Evolutionary conservation across 805 yeast genomes (phyloP), one percentile per base, ranked within the genome.

Genomic region (Wickerhamiella vanderwaltii): DNA sequence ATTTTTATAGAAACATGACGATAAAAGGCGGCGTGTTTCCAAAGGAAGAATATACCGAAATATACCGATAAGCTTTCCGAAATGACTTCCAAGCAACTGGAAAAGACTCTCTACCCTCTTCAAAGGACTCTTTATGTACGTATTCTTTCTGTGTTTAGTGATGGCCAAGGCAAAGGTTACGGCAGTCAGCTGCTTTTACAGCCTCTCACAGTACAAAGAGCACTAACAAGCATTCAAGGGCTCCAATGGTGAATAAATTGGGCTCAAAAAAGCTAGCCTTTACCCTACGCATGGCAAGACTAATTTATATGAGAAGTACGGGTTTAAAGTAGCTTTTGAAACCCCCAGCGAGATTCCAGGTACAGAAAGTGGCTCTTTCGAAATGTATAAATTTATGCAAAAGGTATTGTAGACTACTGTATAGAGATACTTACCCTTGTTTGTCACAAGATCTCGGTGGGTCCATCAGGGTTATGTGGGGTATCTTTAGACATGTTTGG

Each of bases 261-360:
- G 34, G 6, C 40, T 33, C 6, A 20, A 28, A 20, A 37, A 37
- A 22, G 33, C 18, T 9, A 37, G 40, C 20, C 28, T 37, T n/a
- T 29, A 29, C n/a, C 40, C 40, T 5, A 37, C 40, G 15, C 29
- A 29, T 25, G 40, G 40, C 13, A 37, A 37, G 7, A 34, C 28
- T 15, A 2, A 22, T 12, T 37, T 37, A 11, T 23, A 23, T 11
- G 26, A 23, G 26, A 23, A 23, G 11, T 23, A 23, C 11, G 26
- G 26, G 7, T 23, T 23, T 11, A 23, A 23, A 7, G 26, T 23
- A 7, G 26, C 11, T 23, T n/a, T n/a, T n/a, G n/a, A n/a, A n/a
- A n/a, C n/a, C n/a, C n/a, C n/a, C n/a, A n/a, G n/a, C n/a, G n/a
- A n/a, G n/a, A n/a, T n/a, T n/a, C n/a, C n/a, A n/a, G n/a, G n/a